Evolutionary conservation across 805 yeast genomes (phyloP).

Genomic region (Kodamaea kakaduensis): DNA sequence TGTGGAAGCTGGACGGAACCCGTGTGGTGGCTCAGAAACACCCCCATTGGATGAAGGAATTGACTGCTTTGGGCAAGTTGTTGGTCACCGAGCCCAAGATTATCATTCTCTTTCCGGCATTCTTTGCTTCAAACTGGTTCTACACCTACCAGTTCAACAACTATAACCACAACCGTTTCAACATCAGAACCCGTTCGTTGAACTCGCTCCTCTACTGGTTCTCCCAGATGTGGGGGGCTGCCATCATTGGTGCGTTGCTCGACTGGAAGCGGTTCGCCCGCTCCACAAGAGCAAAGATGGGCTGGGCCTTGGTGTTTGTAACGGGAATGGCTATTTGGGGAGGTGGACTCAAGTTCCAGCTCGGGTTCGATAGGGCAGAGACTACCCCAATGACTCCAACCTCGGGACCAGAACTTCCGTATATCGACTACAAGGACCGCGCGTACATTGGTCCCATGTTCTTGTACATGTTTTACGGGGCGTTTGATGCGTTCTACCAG

Average conservation of each 20-base stretch:
- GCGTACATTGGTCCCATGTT: constrained; percentile 56
- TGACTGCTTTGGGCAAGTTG: constrained; percentile 36
- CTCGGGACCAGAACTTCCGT: constrained; percentile 12
- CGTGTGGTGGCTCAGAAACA: constrained; percentile 42
- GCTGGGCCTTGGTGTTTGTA: constrained; percentile 38
- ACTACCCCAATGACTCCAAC: constrained; percentile 14
- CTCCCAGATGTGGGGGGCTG: constrained; percentile 57
- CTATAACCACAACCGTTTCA: constrained; percentile 52
- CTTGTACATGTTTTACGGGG: constrained; percentile 60
- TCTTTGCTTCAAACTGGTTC: constrained; percentile 62
- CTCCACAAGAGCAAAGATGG: constrained; percentile 44
- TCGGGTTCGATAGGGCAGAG: constrained; percentile 36
- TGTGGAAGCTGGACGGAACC: constrained; percentile 48
- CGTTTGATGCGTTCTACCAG: constrained; percentile 58
- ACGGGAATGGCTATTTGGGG: constrained; percentile 53
- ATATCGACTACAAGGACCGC: constrained; percentile 44
- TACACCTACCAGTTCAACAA: constrained; percentile 63
- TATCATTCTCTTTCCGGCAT: constrained; percentile 54
- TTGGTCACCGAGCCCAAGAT: constrained; percentile 43
- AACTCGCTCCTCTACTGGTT: constrained; percentile 61
- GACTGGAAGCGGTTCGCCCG: constrained; percentile 43
- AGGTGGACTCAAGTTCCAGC: constrained; percentile 51
- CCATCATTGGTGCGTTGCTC: constrained; percentile 43
- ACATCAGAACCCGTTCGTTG: constrained; percentile 56
- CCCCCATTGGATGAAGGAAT: constrained; percentile 45